phyloP scores from a whole-genome alignment of 164 flowering plant species.

The Dillenia turbinata region DNA sequence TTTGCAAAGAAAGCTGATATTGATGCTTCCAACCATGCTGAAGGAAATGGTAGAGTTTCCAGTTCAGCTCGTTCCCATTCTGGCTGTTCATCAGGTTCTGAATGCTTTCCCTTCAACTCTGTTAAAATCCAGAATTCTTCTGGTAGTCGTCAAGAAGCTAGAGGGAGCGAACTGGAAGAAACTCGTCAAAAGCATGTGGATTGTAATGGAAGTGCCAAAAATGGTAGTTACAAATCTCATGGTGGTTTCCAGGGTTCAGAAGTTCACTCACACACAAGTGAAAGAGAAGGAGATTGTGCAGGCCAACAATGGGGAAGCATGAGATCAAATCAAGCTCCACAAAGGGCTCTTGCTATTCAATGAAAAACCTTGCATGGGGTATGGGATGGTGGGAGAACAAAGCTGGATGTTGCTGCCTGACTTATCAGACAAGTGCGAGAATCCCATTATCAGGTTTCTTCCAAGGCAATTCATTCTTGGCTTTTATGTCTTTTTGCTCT shows the following conservation, averaged over 20 bases:
- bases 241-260: constrained; percentile 26
- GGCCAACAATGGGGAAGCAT: constrained; percentile 55
- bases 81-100: constrained; percentile 45
- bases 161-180: constrained; percentile 12
- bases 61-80: constrained; percentile 25
- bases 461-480: constrained; percentile 35
- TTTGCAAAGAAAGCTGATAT: constrained; percentile 71
- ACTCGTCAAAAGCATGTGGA: constrained; percentile 11
- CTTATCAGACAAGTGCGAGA: constrained; percentile 15
- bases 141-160: constrained; percentile 24
- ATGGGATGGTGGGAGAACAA: not conserved
- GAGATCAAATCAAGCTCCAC: constrained; percentile 34
- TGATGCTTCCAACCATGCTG: constrained; percentile 20
- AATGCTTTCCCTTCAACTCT: constrained; percentile 23
- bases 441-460: constrained; percentile 17
- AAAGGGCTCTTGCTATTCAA: constrained; percentile 56
- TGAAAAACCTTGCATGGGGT: constrained; percentile 18
- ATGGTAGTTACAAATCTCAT: constrained; percentile 25
- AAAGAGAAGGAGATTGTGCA: constrained; percentile 43
- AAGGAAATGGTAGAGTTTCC: constrained; percentile 26
- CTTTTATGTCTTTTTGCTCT: constrained; percentile 8
- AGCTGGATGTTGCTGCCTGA: constrained; percentile 18
- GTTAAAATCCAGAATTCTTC: constrained; percentile 31
- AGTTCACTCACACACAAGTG: constrained; percentile 19
- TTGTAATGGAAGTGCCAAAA: constrained; percentile 18